Evolutionary conservation across 2,329 filamentous ascomycete genomes (phyloP), one percentile per base, ranked within the genome.

Genomic region (Hypocreales sp.): DNA sequence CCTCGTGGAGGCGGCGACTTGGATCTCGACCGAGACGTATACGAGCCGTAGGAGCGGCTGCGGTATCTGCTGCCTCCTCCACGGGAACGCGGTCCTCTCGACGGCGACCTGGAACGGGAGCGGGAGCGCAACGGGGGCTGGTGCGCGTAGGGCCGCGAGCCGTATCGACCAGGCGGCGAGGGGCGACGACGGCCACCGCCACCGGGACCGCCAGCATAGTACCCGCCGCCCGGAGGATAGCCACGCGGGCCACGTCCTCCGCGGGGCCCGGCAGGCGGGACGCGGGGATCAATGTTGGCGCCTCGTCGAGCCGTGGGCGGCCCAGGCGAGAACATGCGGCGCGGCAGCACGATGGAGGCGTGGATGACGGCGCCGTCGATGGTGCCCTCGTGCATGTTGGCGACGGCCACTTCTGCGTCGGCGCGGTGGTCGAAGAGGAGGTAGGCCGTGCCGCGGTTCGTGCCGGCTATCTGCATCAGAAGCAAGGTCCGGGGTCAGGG

Each of bases 341-440:
- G 72, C 1, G 83, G 83, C 20, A 92, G 62, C 15, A 93, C 82
- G 38, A 94, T 90, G 24, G 81, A 90, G 26, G 94, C 86, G 44
- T 78, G 79, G 44, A 94, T 75, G 21, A 73, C 64, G 14, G 76
- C 72, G 27, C 84, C 84, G 50, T 94, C 86, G 16, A 93, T 58
- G 46, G 92, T 81, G n/a, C 81, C 83, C 56, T 98, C 90, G 52
- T 98, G 90, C 90, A 98, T 95, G 48, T 92, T 81, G 12, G 86
- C 73, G 40, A 94, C 92, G 16, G 90, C 90, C 10, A 73, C 64
- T 53, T 94, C 83, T 15, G 90, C 87, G 36, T 87, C 79, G 26
- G 69, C 62, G 37, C 84, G 71, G 38, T 78, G 65, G 29, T 72
- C 61, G 53, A 79, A 98, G 22, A 93, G 64, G 36, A 95, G 84